Conservation (phyloP, 345 rosid genomes). For the Citrus cavaleriei region DNA sequence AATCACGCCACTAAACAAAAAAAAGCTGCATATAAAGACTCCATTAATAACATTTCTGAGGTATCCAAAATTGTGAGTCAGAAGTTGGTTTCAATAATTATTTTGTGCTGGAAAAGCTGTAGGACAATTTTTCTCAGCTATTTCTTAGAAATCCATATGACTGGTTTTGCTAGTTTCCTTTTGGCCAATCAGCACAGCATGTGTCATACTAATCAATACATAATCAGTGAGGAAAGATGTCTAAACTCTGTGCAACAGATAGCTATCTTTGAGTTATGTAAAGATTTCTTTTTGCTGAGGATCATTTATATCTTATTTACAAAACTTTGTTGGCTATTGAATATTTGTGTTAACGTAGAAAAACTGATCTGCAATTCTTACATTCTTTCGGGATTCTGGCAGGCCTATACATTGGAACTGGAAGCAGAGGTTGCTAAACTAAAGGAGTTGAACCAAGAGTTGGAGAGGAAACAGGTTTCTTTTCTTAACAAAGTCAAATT, state of each 20-base stretch:
- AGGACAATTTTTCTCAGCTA: background rate
- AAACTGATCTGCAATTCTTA: background rate
- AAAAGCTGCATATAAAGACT: background rate
- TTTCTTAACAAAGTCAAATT: conserved; percentile 19
- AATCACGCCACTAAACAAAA: background rate
- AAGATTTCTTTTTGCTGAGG: background rate
- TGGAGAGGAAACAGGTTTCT: conserved; percentile 71
- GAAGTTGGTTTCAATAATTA: too few species aligned
- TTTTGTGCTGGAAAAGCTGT: too few species aligned
- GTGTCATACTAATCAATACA: background rate
- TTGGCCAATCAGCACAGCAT: too few species aligned
- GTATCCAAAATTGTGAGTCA: background rate
- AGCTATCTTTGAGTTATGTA: background rate
- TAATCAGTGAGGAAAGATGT: background rate
- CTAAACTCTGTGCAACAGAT: background rate
- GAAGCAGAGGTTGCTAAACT: conserved; percentile 90
- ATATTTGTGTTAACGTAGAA: background rate
- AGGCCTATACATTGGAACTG: conserved; percentile 95
- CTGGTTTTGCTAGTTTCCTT: background rate
- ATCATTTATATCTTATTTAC: background rate
- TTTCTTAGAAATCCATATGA: background rate
- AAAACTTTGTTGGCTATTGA: background rate
- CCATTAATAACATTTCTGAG: background rate
- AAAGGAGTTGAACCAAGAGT: conserved; percentile 69
- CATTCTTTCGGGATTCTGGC: conserved; percentile 14